Percentiles rank a stretch among this genome's conserved stretches.
Conservation (phyloP, 352 stramenopile species). For the Blastocystis hominis region DNA sequence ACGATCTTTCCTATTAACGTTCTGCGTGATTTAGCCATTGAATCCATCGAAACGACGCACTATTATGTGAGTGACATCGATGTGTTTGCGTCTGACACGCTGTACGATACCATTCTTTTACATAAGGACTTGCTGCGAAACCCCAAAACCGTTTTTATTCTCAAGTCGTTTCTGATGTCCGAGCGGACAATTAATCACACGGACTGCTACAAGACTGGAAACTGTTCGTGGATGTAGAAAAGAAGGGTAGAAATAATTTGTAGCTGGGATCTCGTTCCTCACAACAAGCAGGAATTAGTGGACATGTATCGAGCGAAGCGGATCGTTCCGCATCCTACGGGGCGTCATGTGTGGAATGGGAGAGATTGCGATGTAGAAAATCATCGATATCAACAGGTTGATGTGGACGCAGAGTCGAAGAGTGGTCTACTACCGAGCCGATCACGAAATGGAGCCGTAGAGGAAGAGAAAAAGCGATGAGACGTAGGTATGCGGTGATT, state of each 20-base stretch:
- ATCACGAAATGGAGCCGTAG: neutral
- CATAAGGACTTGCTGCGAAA: neutral
- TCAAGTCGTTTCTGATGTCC: neutral
- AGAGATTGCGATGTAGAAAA: neutral
- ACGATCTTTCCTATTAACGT: neutral
- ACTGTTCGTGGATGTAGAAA: neutral
- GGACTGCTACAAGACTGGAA: neutral
- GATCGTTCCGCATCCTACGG: neutral
- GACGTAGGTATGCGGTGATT: conserved; percentile 3
- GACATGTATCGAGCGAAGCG: neutral
- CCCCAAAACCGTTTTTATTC: neutral
- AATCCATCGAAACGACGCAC: neutral
- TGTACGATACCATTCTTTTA: neutral
- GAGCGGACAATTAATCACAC: neutral
- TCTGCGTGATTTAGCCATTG: neutral
- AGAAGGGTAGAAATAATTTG: neutral
- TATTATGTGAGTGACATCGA: neutral
- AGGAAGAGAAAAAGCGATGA: neutral
- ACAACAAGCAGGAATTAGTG: neutral
- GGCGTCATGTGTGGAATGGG: neutral
- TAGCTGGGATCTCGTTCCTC: neutral
- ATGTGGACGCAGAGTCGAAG: neutral
- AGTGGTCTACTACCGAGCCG: neutral
- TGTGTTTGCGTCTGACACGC: neutral
- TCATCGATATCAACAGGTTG: neutral